Base-by-base conservation (phyloP, 2,329 filamentous ascomycete genomes). In the Clonostachys rosea region DNA sequence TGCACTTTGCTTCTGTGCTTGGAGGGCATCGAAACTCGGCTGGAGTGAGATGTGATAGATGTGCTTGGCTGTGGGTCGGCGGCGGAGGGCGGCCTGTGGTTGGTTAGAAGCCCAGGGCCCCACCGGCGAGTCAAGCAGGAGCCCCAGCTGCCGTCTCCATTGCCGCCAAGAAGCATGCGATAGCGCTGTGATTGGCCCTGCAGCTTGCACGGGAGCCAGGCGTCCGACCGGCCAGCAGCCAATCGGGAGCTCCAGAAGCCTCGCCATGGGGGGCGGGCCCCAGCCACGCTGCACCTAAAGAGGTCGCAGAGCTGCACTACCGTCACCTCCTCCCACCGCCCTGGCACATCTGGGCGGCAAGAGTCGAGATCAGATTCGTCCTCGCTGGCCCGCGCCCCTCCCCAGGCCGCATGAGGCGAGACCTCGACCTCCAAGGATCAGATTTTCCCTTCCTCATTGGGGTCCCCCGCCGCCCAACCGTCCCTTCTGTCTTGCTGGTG, bases 291-390 rank as follows among this genome's bases (percentile, higher is more conserved):
- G 24, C 24, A 30, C 24, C 24, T 30, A 30, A 30, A 30, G 24
- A 30, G 24, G 24, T 9, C 9, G 24, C 24, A 30, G 24, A 10
- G 24, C 24, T 30, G 24, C 24, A 30, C 24, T 30, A 30, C 24
- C 24, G 24, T 30, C 24, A 30, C 24, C 9, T 30, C 24, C 24
- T 30, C 24, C 24, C 24, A 30, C 24, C 24, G 24, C 24, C 24
- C 24, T 30, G 30, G 34, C 34, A 43, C 35, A 43, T 16, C n/a
- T 44, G 18, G 46, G 46, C 46, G 46, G 46, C 34, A 47, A 47
- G 18, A 30, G 13, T 14, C 14, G 34, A 13, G 18, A 14, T 40
- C 5, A 42, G 46, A 47, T 47, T 47, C 46, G 46, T 47, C 34
- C 34, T 40, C 36, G 30, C 24, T 30, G 24, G 9, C 24, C 24